phyloP scores from a whole-genome alignment of 1,284 basidiomycete species.

The Meira nashicola region DNA sequence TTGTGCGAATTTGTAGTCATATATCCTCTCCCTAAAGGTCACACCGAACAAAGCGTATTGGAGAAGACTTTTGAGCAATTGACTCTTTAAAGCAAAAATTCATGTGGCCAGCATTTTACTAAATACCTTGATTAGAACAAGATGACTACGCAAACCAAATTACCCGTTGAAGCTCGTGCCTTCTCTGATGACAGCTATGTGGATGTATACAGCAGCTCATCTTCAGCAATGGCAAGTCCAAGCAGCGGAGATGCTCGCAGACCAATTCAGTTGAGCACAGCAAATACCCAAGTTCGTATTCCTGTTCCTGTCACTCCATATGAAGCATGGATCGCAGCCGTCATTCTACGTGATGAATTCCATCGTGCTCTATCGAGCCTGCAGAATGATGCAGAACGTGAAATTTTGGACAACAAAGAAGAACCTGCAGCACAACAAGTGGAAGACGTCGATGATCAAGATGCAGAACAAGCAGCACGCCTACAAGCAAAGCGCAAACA shows the following conservation, averaged over 20 bases:
- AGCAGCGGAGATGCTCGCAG: slow-evolving; percentile 8
- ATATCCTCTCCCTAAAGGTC: too few relatives aligned
- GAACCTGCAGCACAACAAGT: slow-evolving; percentile 41
- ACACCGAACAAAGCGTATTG: too few relatives aligned
- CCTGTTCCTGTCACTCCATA: slow-evolving; percentile 38
- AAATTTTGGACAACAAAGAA: slow-evolving; percentile 33
- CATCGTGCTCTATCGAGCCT: slow-evolving; percentile 26
- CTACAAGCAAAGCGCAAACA: slow-evolving; percentile 6
- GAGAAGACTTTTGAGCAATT: too few relatives aligned
- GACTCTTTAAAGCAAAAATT: too few relatives aligned
- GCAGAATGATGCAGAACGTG: slow-evolving; percentile 5
- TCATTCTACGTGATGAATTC: slow-evolving; percentile 43
- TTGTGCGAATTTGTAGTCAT: too few relatives aligned
- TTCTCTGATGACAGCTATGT: slow-evolving; percentile 15
- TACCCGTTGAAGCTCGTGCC: too few relatives aligned
- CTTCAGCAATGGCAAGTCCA: neutral
- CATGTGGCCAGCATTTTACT: too few relatives aligned
- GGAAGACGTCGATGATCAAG: slow-evolving; percentile 22
- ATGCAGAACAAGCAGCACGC: slow-evolving; percentile 12
- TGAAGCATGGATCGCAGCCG: slow-evolving; percentile 43
- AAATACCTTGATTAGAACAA: too few relatives aligned
- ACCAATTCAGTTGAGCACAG: slow-evolving; percentile 14
- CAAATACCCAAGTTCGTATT: slow-evolving; percentile 26
- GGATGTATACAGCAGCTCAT: slow-evolving; percentile 3
- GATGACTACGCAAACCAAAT: too few relatives aligned